Conservation (phyloP, 176 grass and related monocot genomes). For the Triticum aestivum region DNA sequence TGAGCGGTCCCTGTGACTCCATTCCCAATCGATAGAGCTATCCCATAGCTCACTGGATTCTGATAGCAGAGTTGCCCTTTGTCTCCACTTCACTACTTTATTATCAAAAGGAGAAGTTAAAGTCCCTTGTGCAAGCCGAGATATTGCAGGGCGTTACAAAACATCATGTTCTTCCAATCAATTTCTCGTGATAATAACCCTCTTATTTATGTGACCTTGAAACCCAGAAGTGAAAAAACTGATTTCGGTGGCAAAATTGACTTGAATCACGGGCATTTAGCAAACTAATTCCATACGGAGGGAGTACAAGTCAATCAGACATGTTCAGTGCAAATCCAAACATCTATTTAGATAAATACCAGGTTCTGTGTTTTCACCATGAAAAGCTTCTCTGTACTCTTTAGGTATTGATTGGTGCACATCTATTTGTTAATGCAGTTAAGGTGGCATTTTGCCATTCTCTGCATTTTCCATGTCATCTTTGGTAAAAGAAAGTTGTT, state of each 20-base stretch:
- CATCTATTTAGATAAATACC: neutral
- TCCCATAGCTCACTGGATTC: neutral
- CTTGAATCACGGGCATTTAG: neutral
- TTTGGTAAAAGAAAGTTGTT: constrained; percentile 11
- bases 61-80: neutral
- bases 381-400: neutral
- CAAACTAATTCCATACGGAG: neutral
- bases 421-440: constrained; percentile 7
- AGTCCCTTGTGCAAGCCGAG: neutral
- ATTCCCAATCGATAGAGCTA: neutral
- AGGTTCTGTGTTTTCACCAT: neutral
- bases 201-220: neutral
- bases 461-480: neutral
- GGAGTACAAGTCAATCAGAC: neutral
- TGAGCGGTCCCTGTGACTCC: neutral
- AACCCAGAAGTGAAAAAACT: neutral
- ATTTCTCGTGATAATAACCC: neutral
- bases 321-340: neutral
- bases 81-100: neutral
- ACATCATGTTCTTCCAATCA: neutral
- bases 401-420: neutral
- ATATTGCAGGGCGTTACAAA: neutral
- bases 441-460: neutral
- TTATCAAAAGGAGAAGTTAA: neutral
- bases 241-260: neutral